Conservation (phyloP, 306 rosid genomes). For the Cucurbita maxima region DNA sequence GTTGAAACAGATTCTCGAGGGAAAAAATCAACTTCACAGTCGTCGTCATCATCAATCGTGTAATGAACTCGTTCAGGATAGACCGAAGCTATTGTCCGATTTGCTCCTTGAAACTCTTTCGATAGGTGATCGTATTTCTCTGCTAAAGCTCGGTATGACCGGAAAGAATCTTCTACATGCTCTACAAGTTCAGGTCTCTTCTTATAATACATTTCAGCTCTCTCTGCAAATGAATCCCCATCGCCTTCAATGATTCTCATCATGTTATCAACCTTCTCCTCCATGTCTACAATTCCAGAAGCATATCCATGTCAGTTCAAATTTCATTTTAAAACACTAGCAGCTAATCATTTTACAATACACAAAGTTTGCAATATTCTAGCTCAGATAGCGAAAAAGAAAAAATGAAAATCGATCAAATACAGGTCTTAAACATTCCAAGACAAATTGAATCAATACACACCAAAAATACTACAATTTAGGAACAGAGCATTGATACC, state of each 20-base stretch:
- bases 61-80: constrained; percentile 63
- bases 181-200: constrained; percentile 63
- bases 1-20: constrained; percentile 19
- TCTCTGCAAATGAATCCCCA: constrained; percentile 77
- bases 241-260: constrained; percentile 51
- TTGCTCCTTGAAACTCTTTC: constrained; percentile 70
- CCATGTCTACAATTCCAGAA: constrained; percentile 53
- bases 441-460: neutral
- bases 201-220: constrained; percentile 89
- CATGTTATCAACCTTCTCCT: constrained; percentile 43
- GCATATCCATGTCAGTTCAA: neutral
- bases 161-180: constrained; percentile 60
- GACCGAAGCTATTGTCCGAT: constrained; percentile 64
- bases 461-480: neutral
- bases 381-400: no score
- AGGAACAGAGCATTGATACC: neutral
- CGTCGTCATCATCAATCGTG: constrained; percentile 50
- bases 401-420: neutral
- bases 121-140: constrained; percentile 74
- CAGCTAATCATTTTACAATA: neutral
- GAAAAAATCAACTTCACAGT: constrained; percentile 24
- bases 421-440: neutral
- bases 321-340: neutral
- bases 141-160: constrained; percentile 65
- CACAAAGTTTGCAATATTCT: no score